These are phyloP conservation scores for Micromonas commoda DNA, from an alignment of 139 green algal genomes.

Conservation along the genomic window DNA sequence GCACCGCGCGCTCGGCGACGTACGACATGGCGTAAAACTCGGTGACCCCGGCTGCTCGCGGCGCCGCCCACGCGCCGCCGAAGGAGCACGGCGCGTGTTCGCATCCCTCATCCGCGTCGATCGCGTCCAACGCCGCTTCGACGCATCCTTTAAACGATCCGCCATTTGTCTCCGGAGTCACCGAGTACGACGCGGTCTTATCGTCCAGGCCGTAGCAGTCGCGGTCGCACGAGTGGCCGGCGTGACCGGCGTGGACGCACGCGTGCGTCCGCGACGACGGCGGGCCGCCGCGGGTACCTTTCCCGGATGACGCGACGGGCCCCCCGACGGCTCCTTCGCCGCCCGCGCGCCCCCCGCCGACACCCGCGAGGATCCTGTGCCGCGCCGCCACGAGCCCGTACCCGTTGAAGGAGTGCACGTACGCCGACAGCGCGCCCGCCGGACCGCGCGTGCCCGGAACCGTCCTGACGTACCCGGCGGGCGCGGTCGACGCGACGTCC, in stretches of 20 bases:
- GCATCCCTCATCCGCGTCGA: constrained; percentile 45
- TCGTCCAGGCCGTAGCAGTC: no score
- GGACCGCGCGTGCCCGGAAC: no score
- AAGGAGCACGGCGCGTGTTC: constrained; percentile 79
- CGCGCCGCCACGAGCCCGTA: constrained; percentile 9
- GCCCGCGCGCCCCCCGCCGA: no score
- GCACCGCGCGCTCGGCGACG: constrained; percentile 82
- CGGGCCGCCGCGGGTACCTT: no score
- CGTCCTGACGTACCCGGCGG: not conserved
- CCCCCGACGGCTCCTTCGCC: no score
- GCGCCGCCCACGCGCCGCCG: constrained; percentile 71
- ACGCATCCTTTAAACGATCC: constrained; percentile 31
- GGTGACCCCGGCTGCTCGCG: not conserved
- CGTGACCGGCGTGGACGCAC: no score
- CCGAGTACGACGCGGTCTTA: no score
- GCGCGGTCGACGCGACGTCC: constrained; percentile 28
- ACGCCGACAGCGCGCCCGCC: no score
- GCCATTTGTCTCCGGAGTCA: not conserved
- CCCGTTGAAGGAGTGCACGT: no score
- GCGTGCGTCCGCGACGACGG: no score
- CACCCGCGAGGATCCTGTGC: not conserved
- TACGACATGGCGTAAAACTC: constrained; percentile 80
- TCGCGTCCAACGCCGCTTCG: constrained; percentile 30
- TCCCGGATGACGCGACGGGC: no score
- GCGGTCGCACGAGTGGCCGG: no score